Evolutionary conservation across 2,329 filamentous ascomycete species (phyloP), one percentile per base, ranked within the genome.

Genomic region (Hymenoscyphus albidus): DNA sequence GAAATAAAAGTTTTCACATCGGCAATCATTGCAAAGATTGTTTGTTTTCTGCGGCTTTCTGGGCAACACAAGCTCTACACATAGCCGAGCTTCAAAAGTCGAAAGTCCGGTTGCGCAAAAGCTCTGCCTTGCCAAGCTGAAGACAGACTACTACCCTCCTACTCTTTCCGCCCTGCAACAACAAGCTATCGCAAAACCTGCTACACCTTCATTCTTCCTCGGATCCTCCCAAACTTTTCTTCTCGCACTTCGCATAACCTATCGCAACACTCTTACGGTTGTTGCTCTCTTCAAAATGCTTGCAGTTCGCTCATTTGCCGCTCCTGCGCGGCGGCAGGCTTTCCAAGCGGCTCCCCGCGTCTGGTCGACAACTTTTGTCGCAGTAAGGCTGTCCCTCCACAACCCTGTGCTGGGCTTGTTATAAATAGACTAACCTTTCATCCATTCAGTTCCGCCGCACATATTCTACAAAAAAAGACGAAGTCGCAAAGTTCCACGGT

Each of bases 401-500:
- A 61, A 61, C 40, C 58, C 27, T 38, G 58, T 39, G 39, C 54
- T 64, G 32, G n/a, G 35, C 63, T 56, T 31, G 27, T 10, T 5
- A 35, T 63, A 58, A 42, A 54, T 42, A 58, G 62, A 59, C 68
- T 72, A 67, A 71, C 66, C 59, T 59, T 59, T 71, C 67, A 59
- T 67, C 59, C 6, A 61, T 59, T 58, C 32, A 62, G 60, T 59
- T 42, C 42, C 61, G 44, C 44, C 44, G 44, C 44, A 51, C 44
- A 22, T 51, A 51, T 51, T 22, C 89, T 82, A 86, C 85, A 77
- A 85, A 79, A 67, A 80, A 85, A 67, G 86, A 91, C 54, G 86
- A 86, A 74, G 93, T 98, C 74, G 95, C 93, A 79, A 91, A 95
- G 83, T 99, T 97, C 84, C 89, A 92, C 76, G 95, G 94, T 73